Conservation (phyloP, 2,329 filamentous ascomycete genomes). For the Diaporthe batatas region DNA sequence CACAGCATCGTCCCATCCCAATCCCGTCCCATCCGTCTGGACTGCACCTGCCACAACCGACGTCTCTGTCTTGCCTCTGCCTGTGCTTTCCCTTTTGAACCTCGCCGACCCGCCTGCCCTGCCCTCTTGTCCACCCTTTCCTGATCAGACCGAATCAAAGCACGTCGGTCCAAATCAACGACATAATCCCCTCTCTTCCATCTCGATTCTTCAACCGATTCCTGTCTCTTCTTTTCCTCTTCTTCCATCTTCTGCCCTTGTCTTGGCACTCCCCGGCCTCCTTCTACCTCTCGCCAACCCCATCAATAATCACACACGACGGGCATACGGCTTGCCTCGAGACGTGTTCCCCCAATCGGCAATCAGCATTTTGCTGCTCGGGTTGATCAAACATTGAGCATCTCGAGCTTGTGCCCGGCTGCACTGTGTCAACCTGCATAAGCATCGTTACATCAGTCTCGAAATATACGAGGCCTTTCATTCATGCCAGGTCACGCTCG, state of each 20-base stretch:
- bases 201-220: slow-evolving; percentile 3
- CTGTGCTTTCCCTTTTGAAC: slow-evolving; percentile 26
- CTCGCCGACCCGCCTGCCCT: slow-evolving; percentile 16
- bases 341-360: neutral
- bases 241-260: neutral
- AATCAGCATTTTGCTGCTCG: slow-evolving; percentile 12
- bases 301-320: neutral
- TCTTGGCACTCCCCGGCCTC: slow-evolving; percentile 17
- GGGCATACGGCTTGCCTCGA: slow-evolving; percentile 9
- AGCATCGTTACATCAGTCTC: neutral
- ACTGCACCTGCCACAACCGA: slow-evolving; percentile 34
- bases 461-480: neutral
- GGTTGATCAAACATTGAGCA: slow-evolving; percentile 13
- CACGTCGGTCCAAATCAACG: slow-evolving; percentile 6
- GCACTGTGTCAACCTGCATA: slow-evolving; percentile 1
- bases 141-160: slow-evolving; percentile 1
- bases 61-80: slow-evolving; percentile 30
- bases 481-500: slow-evolving; percentile 30
- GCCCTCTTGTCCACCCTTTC: neutral
- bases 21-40: slow-evolving; percentile 20
- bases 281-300: slow-evolving; percentile 17
- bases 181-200: slow-evolving; percentile 4
- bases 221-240: no score
- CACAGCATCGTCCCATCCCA: slow-evolving; percentile 32
- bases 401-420: slow-evolving; percentile 15